Percentiles rank a stretch among this genome's conserved stretches.
Evolutionary conservation across 2,329 filamentous ascomycete species (phyloP).

Genomic region (Penicillium sp.): DNA sequence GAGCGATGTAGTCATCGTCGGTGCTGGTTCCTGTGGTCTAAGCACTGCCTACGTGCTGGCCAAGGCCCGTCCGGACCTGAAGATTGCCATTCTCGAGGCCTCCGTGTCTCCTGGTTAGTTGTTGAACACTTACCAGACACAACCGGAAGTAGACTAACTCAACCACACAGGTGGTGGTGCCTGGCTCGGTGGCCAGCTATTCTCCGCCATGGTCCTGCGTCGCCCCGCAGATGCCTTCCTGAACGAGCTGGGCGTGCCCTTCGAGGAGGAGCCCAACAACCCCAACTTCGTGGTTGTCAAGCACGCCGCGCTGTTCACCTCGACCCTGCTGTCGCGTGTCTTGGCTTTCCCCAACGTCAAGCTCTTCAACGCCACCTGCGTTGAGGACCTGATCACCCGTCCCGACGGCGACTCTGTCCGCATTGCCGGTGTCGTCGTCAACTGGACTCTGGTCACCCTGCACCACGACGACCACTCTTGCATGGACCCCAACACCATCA

Average conservation of each 20-base stretch:
- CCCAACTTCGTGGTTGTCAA: slow-evolving; percentile 89
- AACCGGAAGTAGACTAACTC: slow-evolving; percentile 8
- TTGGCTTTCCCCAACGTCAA: slow-evolving; percentile 87
- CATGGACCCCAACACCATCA: slow-evolving; percentile 98
- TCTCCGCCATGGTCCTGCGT: slow-evolving; percentile 93
- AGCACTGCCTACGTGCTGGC: slow-evolving; percentile 83
- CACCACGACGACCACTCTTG: slow-evolving; percentile 88
- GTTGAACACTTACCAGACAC: not conserved
- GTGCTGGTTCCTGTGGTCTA: slow-evolving; percentile 85
- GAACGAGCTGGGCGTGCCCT: slow-evolving; percentile 77
- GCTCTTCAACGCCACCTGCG: slow-evolving; percentile 91
- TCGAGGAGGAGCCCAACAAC: slow-evolving; percentile 85
- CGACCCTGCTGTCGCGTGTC: slow-evolving; percentile 81
- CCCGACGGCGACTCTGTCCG: slow-evolving; percentile 62
- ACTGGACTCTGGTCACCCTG: slow-evolving; percentile 91
- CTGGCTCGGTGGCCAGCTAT: slow-evolving; percentile 92
- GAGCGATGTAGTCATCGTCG: slow-evolving; percentile 90
- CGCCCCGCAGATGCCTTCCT: slow-evolving; percentile 89
- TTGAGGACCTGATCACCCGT: slow-evolving; percentile 91
- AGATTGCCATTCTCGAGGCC: slow-evolving; percentile 89
- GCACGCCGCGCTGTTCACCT: slow-evolving; percentile 91
- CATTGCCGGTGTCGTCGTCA: slow-evolving; percentile 88
- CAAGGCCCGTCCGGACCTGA: slow-evolving; percentile 81
- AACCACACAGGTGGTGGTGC: slow-evolving; percentile 70
- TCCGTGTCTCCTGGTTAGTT: slow-evolving; percentile 71